These are phyloP conservation scores for Xylaria arbuscula DNA, from an alignment of 2,329 filamentous ascomycete species.

Conservation along the genomic window DNA sequence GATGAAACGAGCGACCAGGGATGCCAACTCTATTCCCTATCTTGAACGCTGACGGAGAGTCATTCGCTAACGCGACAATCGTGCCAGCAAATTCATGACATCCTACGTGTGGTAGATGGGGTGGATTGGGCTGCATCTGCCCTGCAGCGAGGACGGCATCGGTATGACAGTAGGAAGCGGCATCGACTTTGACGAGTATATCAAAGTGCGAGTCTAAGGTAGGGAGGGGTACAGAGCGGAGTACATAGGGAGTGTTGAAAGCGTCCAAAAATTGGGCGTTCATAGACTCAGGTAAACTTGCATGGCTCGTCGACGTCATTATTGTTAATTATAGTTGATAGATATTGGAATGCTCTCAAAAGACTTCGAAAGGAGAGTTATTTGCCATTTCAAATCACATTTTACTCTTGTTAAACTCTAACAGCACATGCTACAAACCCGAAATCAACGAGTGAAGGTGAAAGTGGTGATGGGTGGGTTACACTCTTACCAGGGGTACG, in stretches of 20 bases:
- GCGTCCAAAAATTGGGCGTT: slow-evolving; percentile 55
- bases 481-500: not conserved
- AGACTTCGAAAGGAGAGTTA: not conserved
- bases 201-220: slow-evolving; percentile 50
- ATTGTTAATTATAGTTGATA: not conserved
- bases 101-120: slow-evolving; percentile 56
- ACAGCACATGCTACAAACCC: not conserved
- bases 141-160: slow-evolving; percentile 47
- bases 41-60: slow-evolving; percentile 30
- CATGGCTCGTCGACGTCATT: slow-evolving; percentile 15
- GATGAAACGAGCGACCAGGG: slow-evolving; percentile 55
- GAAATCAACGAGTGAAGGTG: not conserved
- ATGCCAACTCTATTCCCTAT: slow-evolving; percentile 54
- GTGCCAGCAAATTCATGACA: slow-evolving; percentile 60
- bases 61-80: slow-evolving; percentile 49
- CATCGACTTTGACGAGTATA: slow-evolving; percentile 58
- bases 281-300: slow-evolving; percentile 47
- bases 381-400: not conserved
- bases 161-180: slow-evolving; percentile 61
- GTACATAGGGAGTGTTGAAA: slow-evolving; percentile 55
- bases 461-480: not conserved
- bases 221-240: slow-evolving; percentile 53
- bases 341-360: not conserved
- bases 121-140: slow-evolving; percentile 49
- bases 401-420: not conserved